A percentile compares a stretch with the other conserved stretches of the same genome.
These are phyloP conservation scores for Pseudozyma hubeiensis DNA, from an alignment of 1,284 basidiomycete species.

Conservation along the genomic window DNA sequence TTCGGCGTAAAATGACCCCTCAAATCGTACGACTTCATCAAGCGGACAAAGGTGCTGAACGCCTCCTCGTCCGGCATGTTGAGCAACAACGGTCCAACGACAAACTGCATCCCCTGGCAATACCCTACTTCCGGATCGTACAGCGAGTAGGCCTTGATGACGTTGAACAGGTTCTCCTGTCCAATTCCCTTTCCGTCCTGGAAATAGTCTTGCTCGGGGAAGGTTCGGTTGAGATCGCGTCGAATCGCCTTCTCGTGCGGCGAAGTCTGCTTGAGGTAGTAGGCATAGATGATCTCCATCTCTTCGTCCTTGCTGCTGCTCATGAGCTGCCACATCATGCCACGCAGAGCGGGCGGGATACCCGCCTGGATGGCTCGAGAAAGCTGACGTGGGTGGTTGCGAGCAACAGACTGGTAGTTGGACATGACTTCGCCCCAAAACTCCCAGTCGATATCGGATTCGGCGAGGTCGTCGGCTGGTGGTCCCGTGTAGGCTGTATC, in stretches of 20 bases:
- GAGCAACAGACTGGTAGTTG: constrained; percentile 70
- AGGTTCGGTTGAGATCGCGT: constrained; percentile 89
- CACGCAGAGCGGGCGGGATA: constrained; percentile 85
- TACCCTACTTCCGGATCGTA: constrained; percentile 96
- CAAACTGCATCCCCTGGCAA: constrained; percentile 88
- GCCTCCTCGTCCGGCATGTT: constrained; percentile 80
- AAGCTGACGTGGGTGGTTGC: constrained; percentile 73
- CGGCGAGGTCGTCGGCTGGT: constrained; percentile 35
- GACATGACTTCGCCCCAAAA: constrained; percentile 97
- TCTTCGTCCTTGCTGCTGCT: constrained; percentile 85
- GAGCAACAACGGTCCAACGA: constrained; percentile 89
- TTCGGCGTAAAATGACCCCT: constrained; percentile 96
- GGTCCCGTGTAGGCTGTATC: constrained; percentile 28
- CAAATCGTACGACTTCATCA: constrained; percentile 98
- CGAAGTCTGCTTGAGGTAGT: constrained; percentile 82
- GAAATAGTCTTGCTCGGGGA: constrained; percentile 97
- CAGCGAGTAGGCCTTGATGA: constrained; percentile 95
- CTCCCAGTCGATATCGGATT: constrained; percentile 73
- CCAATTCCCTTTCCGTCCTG: constrained; percentile 86
- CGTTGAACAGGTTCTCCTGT: constrained; percentile 96
- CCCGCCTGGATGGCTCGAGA: constrained; percentile 91
- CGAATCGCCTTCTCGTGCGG: constrained; percentile 92
- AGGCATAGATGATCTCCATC: constrained; percentile 86
- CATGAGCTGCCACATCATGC: constrained; percentile 99
- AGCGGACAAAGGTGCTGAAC: constrained; percentile 90